Conservation (phyloP, 31 red algal species). For the Asparagopsis taxiformis region DNA sequence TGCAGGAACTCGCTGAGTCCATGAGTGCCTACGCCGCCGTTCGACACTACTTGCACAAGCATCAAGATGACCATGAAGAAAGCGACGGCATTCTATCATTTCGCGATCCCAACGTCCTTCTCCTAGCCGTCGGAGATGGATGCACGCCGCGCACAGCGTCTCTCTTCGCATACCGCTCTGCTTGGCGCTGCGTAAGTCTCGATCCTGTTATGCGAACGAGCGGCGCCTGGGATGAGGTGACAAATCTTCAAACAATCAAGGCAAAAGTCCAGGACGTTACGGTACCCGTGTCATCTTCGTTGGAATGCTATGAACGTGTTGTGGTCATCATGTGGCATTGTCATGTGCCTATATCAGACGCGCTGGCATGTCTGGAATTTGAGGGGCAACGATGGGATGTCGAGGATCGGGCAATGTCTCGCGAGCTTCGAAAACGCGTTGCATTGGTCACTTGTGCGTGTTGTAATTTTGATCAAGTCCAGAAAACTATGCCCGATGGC, state of each 20-base stretch:
- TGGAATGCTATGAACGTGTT: constrained; percentile 15
- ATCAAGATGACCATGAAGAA: constrained; percentile 10
- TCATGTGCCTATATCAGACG: constrained; percentile 58
- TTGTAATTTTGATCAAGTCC: constrained; percentile 76
- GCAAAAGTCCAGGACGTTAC: constrained; percentile 67
- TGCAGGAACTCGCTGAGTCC: constrained; percentile 80
- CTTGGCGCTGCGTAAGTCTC: constrained; percentile 63
- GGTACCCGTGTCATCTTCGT: constrained; percentile 13
- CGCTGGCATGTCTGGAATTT: constrained; percentile 67
- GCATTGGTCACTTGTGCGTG: constrained; percentile 68
- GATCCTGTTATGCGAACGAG: constrained; percentile 45
- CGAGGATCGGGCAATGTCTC: background rate
- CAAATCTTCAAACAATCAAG: constrained; percentile 20
- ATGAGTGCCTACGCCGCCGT: constrained; percentile 77
- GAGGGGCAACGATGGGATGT: constrained; percentile 32
- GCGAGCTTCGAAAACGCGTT: constrained; percentile 17
- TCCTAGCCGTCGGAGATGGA: constrained; percentile 77
- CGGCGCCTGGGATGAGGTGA: constrained; percentile 36
- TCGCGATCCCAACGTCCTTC: constrained; percentile 33
- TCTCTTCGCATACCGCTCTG: constrained; percentile 68
- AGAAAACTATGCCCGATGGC: constrained; percentile 54
- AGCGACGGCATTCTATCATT: constrained; percentile 40
- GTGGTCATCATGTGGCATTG: constrained; percentile 85
- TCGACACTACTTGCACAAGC: constrained; percentile 46
- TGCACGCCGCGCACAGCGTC: constrained; percentile 66